phyloP scores from a whole-genome alignment of 768 basidiomycete genomes.

The Termitomyces sp. region DNA sequence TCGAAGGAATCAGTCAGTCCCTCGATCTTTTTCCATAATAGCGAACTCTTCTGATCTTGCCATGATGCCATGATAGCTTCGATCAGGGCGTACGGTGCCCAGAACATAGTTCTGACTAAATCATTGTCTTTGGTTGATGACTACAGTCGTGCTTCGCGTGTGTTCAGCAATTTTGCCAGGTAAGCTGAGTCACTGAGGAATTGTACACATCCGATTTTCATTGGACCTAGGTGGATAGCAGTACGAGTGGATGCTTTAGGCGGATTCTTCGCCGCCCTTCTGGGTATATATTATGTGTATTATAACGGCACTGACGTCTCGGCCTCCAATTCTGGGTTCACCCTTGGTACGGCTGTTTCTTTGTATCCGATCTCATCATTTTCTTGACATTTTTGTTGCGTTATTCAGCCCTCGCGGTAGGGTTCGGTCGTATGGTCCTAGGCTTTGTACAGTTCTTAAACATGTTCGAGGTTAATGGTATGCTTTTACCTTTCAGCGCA shows the following conservation, averaged over 20 bases:
- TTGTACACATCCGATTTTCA: not conserved
- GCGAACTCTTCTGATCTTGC: not conserved
- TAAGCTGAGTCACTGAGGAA: not conserved
- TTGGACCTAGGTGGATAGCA: constrained; percentile 26
- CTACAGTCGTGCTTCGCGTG: constrained; percentile 39
- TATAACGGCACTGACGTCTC: constrained; percentile 39
- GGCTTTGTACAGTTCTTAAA: constrained; percentile 39
- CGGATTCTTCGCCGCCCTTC: constrained; percentile 43
- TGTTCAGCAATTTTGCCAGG: constrained; percentile 40
- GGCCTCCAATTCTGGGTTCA: constrained; percentile 11
- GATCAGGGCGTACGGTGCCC: constrained; percentile 63
- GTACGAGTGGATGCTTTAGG: constrained; percentile 57
- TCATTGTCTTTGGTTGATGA: constrained; percentile 48
- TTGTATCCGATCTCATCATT: not conserved
- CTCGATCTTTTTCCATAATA: not conserved
- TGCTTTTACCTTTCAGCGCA: constrained; percentile 15
- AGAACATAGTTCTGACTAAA: constrained; percentile 39
- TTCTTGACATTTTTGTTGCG: not conserved
- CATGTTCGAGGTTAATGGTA: constrained; percentile 38
- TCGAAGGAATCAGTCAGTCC: constrained; percentile 42
- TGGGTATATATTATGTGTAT: constrained; percentile 56
- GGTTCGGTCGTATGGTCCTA: constrained; percentile 52
- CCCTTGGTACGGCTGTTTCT: constrained; percentile 4
- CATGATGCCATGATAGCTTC: constrained; percentile 27
- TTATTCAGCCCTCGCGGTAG: constrained; percentile 24